These are phyloP conservation scores for Pestalotiopsis sp. DNA, from an alignment of 2,329 filamentous ascomycete genomes.

Conservation along the genomic window DNA sequence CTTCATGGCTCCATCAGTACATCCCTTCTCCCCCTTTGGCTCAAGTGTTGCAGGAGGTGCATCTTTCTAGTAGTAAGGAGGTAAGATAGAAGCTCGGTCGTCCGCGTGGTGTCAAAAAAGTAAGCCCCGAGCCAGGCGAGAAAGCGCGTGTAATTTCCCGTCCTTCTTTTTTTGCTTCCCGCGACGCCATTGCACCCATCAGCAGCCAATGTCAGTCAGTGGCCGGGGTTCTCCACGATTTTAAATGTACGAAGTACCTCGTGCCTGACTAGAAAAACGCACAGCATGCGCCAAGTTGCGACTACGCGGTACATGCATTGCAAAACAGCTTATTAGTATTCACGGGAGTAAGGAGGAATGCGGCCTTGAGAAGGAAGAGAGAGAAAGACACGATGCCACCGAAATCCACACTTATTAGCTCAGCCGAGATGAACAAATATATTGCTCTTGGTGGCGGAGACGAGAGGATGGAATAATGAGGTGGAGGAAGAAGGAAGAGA, in stretches of 20 bases:
- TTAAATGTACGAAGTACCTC: neutral
- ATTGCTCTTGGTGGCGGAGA: neutral
- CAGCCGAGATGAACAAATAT: neutral
- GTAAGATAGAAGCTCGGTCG: neutral
- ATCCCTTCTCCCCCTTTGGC: neutral
- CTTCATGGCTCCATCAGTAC: too few species aligned
- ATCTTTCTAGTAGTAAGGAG: neutral
- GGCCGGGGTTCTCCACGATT: slow-evolving; percentile 2
- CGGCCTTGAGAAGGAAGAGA: too few species aligned
- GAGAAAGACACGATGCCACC: neutral
- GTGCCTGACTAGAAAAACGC: neutral
- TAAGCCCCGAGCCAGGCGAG: neutral
- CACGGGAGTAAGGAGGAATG: neutral
- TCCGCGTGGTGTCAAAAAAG: neutral
- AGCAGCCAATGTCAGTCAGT: neutral
- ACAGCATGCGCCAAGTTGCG: neutral
- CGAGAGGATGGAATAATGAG: neutral
- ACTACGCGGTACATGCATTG: neutral
- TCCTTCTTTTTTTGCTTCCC: neutral
- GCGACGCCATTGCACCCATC: neutral
- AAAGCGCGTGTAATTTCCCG: neutral
- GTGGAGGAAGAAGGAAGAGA: too few species aligned
- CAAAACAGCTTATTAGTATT: neutral
- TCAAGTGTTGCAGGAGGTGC: too few species aligned
- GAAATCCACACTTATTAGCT: neutral